A percentile compares a stretch with the other conserved stretches of the same genome.
Evolutionary conservation across 1,284 basidiomycete genomes (phyloP).

Genomic region (Neotropicomus parvogracilis): DNA sequence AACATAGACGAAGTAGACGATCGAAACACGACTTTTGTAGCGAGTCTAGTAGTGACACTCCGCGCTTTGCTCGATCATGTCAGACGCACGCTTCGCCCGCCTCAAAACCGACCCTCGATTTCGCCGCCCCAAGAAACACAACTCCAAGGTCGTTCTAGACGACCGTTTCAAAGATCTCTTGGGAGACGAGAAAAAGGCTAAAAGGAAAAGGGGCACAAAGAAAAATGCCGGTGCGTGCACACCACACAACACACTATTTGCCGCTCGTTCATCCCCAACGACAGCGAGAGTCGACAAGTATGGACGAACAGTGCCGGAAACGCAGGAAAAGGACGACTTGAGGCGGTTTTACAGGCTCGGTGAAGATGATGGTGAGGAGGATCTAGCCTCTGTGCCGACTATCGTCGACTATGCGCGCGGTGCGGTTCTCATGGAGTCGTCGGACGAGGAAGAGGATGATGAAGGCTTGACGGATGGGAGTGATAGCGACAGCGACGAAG

Average conservation of each 20-base stretch:
- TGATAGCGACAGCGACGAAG: slow-evolving; percentile 45
- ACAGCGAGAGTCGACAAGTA: slow-evolving; percentile 86
- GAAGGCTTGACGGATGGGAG: slow-evolving; percentile 35
- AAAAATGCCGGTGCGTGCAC: slow-evolving; percentile 37
- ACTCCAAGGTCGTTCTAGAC: slow-evolving; percentile 85
- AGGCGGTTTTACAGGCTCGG: slow-evolving; percentile 81
- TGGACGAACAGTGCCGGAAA: slow-evolving; percentile 71
- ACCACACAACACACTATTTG: not conserved
- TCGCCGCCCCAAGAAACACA: slow-evolving; percentile 75
- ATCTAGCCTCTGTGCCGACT: slow-evolving; percentile 34
- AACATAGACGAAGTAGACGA: too few relatives aligned
- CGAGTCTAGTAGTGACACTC: too few relatives aligned
- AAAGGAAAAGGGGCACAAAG: slow-evolving; percentile 40
- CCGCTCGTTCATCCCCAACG: not conserved
- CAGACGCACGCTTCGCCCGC: slow-evolving; percentile 83
- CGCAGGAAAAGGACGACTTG: slow-evolving; percentile 71
- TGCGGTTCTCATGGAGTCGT: slow-evolving; percentile 82
- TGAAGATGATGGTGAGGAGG: slow-evolving; percentile 37
- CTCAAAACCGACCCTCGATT: slow-evolving; percentile 93
- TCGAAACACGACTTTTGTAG: too few relatives aligned
- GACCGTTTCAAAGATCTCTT: slow-evolving; percentile 91
- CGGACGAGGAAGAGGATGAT: slow-evolving; percentile 67
- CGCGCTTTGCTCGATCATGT: slow-evolving; percentile 37
- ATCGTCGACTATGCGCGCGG: slow-evolving; percentile 88
- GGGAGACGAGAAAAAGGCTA: slow-evolving; percentile 41